Conservation (phyloP, 371 early-diverging fungal genomes). For the Mortierella sp. region DNA sequence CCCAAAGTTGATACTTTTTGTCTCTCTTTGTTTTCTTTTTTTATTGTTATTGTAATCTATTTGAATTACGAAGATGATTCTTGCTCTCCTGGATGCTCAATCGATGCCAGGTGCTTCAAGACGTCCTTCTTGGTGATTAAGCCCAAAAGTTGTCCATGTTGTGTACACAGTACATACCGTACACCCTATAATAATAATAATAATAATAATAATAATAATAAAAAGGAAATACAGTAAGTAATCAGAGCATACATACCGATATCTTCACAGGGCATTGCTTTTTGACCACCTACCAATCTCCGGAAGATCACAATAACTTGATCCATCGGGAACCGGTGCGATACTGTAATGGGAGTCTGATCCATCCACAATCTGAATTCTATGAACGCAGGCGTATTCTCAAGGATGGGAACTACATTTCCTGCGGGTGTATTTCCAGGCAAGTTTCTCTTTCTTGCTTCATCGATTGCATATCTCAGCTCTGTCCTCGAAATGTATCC, state of each 20-base stretch:
- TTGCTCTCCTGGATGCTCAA: conserved; percentile 56
- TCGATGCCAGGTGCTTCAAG: conserved; percentile 62
- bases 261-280: not conserved
- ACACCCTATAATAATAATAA: conserved; percentile 60
- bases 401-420: conserved; percentile 56
- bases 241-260: not conserved
- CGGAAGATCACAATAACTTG: conserved; percentile 81
- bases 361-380: conserved; percentile 77
- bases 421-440: conserved; percentile 60
- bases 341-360: conserved; percentile 79
- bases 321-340: conserved; percentile 76
- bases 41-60: too few species aligned
- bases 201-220: not conserved
- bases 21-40: too few species aligned
- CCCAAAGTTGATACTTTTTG: not conserved
- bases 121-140: conserved; percentile 81
- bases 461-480: conserved; percentile 74
- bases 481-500: conserved; percentile 84
- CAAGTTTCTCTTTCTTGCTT: conserved; percentile 46
- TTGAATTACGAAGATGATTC: conserved; percentile 20
- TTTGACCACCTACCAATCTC: conserved; percentile 60
- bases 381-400: conserved; percentile 64
- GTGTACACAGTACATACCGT: conserved; percentile 69
- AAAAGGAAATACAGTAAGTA: not conserved
- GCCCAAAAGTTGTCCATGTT: conserved; percentile 68